Base-by-base conservation (phyloP, 106 monocot genomes). In the Phalaenopsis equestris region DNA sequence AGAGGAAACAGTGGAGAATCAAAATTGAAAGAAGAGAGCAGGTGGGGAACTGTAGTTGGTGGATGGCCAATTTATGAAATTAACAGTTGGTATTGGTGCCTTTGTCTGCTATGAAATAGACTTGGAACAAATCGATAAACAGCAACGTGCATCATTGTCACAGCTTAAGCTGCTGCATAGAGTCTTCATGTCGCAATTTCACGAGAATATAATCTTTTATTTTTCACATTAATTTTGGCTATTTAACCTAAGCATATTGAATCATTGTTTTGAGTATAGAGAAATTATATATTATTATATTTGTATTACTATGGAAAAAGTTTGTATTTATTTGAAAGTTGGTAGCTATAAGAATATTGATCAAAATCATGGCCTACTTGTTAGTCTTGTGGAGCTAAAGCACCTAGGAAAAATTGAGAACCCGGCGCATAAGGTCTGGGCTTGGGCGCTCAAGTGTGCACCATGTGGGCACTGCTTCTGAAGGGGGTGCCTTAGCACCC, bases 41-140 rank as follows among this genome's bases (percentile, higher is more conserved):
- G 74, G 39, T 42, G 41, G 74, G 43, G 17, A 6, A 6, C n/a
- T 12, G 72, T 41, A 39, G 72, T 72, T 36, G 72, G 38, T 72
- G 72, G 39, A 15, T 72, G 14, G 72, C 72, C 39, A 72, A 41
- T 72, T 72, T 72, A 15, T 72, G 39, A 72, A 72, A 72, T 30
- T 41, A 15, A 30, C 15, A 41, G 52, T 52, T 52, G 72, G 72
- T 72, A 19, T 45, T 74, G 41, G 45, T 45, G 74, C 4, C 43
- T 21, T 45, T 45, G 74, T 74, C 74, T 42, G 41, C 74, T 39
- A 15, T 70, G 70, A 39, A 70, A 39, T 38, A 39, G 70, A 39
- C 70, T 12, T 70, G 70, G 70, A 39, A 70, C 70, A 70, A 70
- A 39, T 38, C 70, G 15, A 11, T 70, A 19, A 39, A 39, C 70